phyloP scores from a whole-genome alignment of 257 asterid genomes.

The Striga asiatica region DNA sequence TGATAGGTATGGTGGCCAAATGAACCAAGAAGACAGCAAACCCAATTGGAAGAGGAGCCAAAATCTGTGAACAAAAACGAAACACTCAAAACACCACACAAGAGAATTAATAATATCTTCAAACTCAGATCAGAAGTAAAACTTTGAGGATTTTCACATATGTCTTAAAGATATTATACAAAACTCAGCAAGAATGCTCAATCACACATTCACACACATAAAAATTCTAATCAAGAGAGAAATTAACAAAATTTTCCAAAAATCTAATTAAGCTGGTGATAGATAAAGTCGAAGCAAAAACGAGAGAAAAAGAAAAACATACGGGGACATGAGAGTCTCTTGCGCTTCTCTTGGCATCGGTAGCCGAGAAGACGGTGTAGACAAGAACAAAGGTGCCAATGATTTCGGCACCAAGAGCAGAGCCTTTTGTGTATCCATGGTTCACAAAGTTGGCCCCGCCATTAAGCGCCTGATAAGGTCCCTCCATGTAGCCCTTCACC shows the following conservation, averaged over 20 bases:
- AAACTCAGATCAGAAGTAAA: no score
- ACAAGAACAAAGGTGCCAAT: slow-evolving; percentile 66
- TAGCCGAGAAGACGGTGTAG: slow-evolving; percentile 69
- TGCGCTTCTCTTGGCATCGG: slow-evolving; percentile 72
- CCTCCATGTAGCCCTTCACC: slow-evolving; percentile 50
- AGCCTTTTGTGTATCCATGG: slow-evolving; percentile 62
- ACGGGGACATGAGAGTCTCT: slow-evolving; percentile 75
- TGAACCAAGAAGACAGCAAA: slow-evolving; percentile 66
- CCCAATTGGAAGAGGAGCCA: slow-evolving; percentile 83
- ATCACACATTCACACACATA: neutral
- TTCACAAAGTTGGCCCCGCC: slow-evolving; percentile 55
- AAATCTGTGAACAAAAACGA: slow-evolving; percentile 23
- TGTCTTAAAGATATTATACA: no score
- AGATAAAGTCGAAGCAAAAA: no score
- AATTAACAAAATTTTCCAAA: neutral
- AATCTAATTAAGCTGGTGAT: no score
- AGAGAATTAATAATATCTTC: no score
- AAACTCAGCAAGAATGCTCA: no score
- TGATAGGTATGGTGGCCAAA: slow-evolving; percentile 70
- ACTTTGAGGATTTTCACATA: no score
- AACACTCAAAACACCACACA: no score
- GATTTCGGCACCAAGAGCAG: slow-evolving; percentile 60
- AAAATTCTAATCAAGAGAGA: neutral
- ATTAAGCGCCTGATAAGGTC: slow-evolving; percentile 27
- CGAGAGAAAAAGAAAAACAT: neutral